Evolutionary conservation across 805 yeast species (phyloP).

Genomic region (Wickerhamiella lipophila): DNA sequence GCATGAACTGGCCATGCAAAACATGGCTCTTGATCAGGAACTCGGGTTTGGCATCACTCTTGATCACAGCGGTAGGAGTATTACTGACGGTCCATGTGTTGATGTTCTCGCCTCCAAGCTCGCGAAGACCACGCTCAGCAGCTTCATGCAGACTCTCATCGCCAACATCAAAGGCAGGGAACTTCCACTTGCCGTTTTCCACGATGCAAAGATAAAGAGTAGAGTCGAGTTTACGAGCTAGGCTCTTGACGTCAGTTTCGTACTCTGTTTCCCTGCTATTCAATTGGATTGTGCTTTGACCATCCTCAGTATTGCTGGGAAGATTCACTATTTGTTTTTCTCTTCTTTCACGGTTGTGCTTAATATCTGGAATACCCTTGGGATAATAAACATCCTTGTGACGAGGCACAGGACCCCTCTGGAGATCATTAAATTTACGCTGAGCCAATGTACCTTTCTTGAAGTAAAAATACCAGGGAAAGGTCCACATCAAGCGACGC

Average conservation of each 20-base stretch:
- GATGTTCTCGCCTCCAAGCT: slow-evolving; percentile 59
- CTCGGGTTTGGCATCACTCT: slow-evolving; percentile 37
- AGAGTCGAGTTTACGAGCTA: slow-evolving; percentile 68
- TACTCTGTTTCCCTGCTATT: slow-evolving; percentile 68
- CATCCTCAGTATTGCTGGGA: slow-evolving; percentile 43
- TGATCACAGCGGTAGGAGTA: slow-evolving; percentile 65
- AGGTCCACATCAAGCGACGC: slow-evolving; percentile 92
- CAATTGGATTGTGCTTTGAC: slow-evolving; percentile 43
- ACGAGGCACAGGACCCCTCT: slow-evolving; percentile 58
- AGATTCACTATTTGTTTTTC: slow-evolving; percentile 63
- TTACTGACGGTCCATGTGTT: slow-evolving; percentile 87
- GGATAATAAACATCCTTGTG: slow-evolving; percentile 70
- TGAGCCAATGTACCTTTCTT: slow-evolving; percentile 82
- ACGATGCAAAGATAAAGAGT: slow-evolving; percentile 67
- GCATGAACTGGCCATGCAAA: slow-evolving; percentile 62
- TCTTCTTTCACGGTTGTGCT: slow-evolving; percentile 80
- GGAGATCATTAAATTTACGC: slow-evolving; percentile 61
- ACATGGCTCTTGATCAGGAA: slow-evolving; percentile 80
- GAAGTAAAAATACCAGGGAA: slow-evolving; percentile 86
- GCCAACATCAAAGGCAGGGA: slow-evolving; percentile 55
- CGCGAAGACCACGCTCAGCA: slow-evolving; percentile 63
- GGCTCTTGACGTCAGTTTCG: slow-evolving; percentile 56
- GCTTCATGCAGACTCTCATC: slow-evolving; percentile 41
- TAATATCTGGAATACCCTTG: slow-evolving; percentile 73
- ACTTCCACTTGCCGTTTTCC: slow-evolving; percentile 42